Evolutionary conservation across 2,329 filamentous ascomycete species (phyloP).

Genomic region (Xylaria polymorpha): DNA sequence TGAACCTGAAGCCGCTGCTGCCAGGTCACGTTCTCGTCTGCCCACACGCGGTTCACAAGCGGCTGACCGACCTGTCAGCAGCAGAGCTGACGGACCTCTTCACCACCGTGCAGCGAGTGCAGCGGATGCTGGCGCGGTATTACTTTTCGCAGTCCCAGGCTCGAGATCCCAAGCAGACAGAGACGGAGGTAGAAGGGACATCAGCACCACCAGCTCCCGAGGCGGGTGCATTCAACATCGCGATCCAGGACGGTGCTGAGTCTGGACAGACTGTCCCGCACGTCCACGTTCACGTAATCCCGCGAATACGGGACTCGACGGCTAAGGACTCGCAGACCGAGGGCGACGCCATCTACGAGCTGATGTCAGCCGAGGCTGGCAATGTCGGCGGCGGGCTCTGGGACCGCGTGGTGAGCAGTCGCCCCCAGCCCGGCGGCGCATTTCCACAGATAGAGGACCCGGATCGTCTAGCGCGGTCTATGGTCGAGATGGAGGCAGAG

Average conservation of each 20-base stretch:
- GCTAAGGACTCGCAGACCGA: constrained; percentile 44
- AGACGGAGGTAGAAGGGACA: not conserved
- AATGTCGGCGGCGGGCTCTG: constrained; percentile 78
- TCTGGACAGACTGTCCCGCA: constrained; percentile 95
- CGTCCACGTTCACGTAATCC: constrained; percentile 80
- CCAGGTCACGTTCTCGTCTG: constrained; percentile 94
- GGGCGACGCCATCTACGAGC: constrained; percentile 72
- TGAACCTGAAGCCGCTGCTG: constrained; percentile 94
- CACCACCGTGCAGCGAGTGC: constrained; percentile 83
- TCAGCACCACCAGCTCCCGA: constrained; percentile 61
- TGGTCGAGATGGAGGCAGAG: constrained; percentile 83
- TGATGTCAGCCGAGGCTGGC: constrained; percentile 85
- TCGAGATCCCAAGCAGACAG: constrained; percentile 1
- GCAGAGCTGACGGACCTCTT: constrained; percentile 86
- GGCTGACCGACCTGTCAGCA: constrained; percentile 78
- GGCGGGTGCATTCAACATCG: constrained; percentile 87
- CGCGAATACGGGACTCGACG: constrained; percentile 49
- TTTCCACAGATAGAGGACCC: constrained; percentile 80
- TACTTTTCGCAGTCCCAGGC: constrained; percentile 57
- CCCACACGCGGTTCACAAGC: constrained; percentile 74
- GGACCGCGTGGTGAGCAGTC: constrained; percentile 40
- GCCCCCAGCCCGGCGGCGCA: constrained; percentile 63
- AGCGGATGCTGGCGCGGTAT: constrained; percentile 74
- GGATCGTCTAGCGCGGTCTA: constrained; percentile 72
- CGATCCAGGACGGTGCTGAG: constrained; percentile 90